A percentile compares a stretch with the other conserved stretches of the same genome.
Evolutionary conservation across 768 basidiomycete species (phyloP).

Genomic region (Termitomyces sp.): DNA sequence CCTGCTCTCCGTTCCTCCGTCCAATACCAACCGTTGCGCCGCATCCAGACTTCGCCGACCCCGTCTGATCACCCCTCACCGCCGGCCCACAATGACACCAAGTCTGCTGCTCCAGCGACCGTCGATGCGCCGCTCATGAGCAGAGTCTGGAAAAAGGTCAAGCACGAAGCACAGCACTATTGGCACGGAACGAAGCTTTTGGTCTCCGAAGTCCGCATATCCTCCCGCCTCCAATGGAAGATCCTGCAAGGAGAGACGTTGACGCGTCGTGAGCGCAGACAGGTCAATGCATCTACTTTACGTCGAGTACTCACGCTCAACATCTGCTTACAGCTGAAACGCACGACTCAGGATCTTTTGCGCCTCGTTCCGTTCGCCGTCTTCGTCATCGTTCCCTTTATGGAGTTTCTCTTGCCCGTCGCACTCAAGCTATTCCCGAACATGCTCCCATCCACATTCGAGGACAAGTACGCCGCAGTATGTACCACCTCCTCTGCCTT

Average conservation of each 20-base stretch:
- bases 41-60: constrained; percentile 29
- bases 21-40: constrained; percentile 14
- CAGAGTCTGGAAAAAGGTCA: constrained; percentile 87
- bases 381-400: constrained; percentile 95
- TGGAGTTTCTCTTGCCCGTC: constrained; percentile 95
- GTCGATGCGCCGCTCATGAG: constrained; percentile 41
- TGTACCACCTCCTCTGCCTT: not conserved
- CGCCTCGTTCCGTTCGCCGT: constrained; percentile 94
- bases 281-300: constrained; percentile 43
- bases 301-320: not conserved
- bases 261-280: constrained; percentile 90
- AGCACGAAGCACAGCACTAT: constrained; percentile 94
- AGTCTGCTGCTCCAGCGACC: constrained; percentile 41
- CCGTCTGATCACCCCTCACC: constrained; percentile 14
- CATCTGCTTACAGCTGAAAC: constrained; percentile 55
- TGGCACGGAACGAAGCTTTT: constrained; percentile 96
- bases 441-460: constrained; percentile 98
- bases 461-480: constrained; percentile 93
- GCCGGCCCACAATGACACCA: constrained; percentile 29
- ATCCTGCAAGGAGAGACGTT: constrained; percentile 86
- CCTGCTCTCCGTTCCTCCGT: constrained; percentile 14
- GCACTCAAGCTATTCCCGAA: constrained; percentile 97
- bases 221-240: constrained; percentile 83
- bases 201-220: constrained; percentile 91
- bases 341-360: constrained; percentile 90